Percentiles rank a stretch among this genome's conserved stretches.
phyloP scores from a whole-genome alignment of 768 basidiomycete genomes.

The Tricholoma terreum region DNA sequence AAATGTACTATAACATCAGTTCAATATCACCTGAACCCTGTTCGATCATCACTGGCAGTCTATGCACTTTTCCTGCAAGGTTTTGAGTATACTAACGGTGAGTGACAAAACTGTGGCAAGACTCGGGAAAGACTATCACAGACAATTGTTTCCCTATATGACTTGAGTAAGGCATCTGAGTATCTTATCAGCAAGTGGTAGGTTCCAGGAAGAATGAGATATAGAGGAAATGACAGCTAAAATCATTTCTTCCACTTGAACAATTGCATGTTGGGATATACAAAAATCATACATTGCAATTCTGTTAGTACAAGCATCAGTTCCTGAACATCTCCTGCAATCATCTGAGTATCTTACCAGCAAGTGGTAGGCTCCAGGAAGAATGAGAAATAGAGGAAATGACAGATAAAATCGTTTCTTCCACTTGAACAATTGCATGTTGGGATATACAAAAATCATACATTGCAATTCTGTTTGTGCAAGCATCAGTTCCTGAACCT shows the following conservation, averaged over 20 bases:
- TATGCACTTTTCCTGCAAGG: no score
- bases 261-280: neutral
- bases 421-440: neutral
- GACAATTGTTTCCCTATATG: no score
- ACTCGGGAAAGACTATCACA: no score
- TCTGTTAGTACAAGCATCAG: no score
- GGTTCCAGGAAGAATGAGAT: neutral
- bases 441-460: neutral
- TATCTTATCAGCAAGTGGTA: neutral
- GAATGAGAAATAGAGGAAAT: neutral
- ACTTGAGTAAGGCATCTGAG: neutral
- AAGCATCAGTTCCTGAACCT: no score
- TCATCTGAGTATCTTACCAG: neutral
- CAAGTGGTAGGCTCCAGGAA: neutral
- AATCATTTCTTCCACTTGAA: neutral
- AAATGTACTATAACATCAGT: no score
- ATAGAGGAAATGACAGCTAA: neutral
- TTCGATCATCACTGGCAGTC: no score
- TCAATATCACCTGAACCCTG: no score
- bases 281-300: no score
- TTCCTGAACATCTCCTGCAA: neutral
- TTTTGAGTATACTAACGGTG: no score
- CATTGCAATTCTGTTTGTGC: no score
- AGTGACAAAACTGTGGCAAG: no score
- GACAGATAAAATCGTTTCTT: neutral